phyloP scores from a whole-genome alignment of 495 filamentous ascomycete species.

The Hypoxylon fuscum region DNA sequence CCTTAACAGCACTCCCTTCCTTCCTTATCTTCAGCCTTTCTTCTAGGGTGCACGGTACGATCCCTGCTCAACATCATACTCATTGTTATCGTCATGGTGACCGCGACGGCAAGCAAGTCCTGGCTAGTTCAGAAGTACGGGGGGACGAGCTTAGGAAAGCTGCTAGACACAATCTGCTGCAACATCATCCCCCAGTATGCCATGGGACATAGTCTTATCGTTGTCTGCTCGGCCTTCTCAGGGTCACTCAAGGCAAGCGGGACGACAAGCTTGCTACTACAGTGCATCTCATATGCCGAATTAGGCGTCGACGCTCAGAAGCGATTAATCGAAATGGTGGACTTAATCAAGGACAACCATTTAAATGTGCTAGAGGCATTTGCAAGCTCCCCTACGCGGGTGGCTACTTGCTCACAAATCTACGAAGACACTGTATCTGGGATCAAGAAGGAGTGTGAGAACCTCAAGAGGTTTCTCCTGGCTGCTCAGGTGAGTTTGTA shows the following conservation, averaged over 20 bases:
- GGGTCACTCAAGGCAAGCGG: slow-evolving; percentile 45
- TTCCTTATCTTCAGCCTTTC: slow-evolving; percentile 1
- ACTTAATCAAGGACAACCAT: slow-evolving; percentile 48
- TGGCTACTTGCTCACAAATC: slow-evolving; percentile 14
- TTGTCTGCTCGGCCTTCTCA: slow-evolving; percentile 49
- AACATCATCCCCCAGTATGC: slow-evolving; percentile 49
- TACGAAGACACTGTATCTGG: slow-evolving; percentile 34
- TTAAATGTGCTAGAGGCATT: slow-evolving; percentile 38
- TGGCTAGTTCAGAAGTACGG: slow-evolving; percentile 59
- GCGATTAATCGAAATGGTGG: slow-evolving; percentile 44
- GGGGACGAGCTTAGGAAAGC: slow-evolving; percentile 52
- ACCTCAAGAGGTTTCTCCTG: slow-evolving; percentile 44
- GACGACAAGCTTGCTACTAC: slow-evolving; percentile 47
- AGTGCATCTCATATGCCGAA: slow-evolving; percentile 47
- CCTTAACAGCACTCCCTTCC: neutral
- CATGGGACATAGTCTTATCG: slow-evolving; percentile 43
- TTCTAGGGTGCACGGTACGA: neutral
- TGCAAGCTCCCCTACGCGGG: slow-evolving; percentile 13
- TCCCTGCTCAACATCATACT: slow-evolving; percentile 1
- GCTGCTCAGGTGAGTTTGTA: slow-evolving; percentile 45
- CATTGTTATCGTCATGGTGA: slow-evolving; percentile 23
- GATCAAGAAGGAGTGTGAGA: slow-evolving; percentile 50
- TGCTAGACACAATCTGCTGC: slow-evolving; percentile 48
- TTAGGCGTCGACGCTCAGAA: slow-evolving; percentile 36
- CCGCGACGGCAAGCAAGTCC: slow-evolving; percentile 34